Base-by-base conservation (phyloP, 2,329 filamentous ascomycete genomes). In the Penicillium sp. region DNA sequence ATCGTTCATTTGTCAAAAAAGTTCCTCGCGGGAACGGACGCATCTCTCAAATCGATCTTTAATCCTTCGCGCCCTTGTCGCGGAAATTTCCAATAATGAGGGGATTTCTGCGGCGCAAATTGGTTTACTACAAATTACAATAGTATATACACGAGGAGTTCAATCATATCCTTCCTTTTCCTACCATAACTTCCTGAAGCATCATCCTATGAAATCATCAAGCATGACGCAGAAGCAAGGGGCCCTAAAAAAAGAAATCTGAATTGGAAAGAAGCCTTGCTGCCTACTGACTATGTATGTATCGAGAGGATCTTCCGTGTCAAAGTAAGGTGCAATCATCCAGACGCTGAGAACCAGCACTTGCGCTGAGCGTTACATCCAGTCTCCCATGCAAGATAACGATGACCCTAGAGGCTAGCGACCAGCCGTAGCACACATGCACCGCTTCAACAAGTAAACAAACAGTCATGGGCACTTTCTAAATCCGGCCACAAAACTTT, bases 41-140 rank as follows among this genome's bases (percentile, higher is more conserved):
- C 33, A 43, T 54, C 51, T 42, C 31, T 52, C 51, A 50, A 13
- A 5, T 41, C 37, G 13, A 29, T 35, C n/a, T 40, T n/a, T 55
- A 52, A 54, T 52, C 38, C 37, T 38, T 29, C 34, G 5, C 5
- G 19, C 19, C 19, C 19, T 22, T 22, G 19, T 22, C 19, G 5
- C 19, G 19, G 19, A 5, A 3, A 22, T 3, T 22, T 22, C 19
- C 19, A 22, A 22, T n/a, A 16, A 31, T 11, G 33, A 38, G 29
- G 5, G 31, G 22, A 8, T 16, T 16, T 1, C 19, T 6, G 34
- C 7, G 42, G 41, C 37, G 28, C 4, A 43, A 40, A 16, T 13
- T n/a, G 47, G 11, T 46, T 29, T 40, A 25, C 22, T 40, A 31
- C 16, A n/a, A 28, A 25, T 7, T 40, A 31, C 16, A n/a, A 28